These are phyloP conservation scores for Chaetomium fimeti DNA, from an alignment of 495 filamentous ascomycete genomes.

Conservation along the genomic window DNA sequence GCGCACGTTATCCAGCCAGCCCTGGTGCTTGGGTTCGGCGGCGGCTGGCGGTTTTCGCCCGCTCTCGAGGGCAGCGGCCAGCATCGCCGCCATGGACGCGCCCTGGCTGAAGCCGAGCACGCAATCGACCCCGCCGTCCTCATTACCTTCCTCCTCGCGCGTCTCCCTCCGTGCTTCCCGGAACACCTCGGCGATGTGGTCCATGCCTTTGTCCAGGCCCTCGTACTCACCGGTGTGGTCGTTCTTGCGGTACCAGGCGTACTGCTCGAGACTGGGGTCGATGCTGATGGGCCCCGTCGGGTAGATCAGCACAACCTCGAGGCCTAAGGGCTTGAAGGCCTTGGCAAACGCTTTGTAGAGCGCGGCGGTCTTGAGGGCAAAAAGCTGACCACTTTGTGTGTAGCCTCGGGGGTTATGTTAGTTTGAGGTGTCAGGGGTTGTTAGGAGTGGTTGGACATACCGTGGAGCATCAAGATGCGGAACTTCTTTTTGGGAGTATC, in stretches of 20 bases:
- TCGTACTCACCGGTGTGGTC: constrained; percentile 56
- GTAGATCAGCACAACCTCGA: constrained; percentile 58
- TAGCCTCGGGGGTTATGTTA: constrained; percentile 53
- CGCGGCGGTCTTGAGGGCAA: constrained; percentile 86
- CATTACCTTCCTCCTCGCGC: constrained; percentile 48
- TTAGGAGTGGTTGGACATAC: constrained; percentile 28
- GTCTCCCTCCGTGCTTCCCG: background rate
- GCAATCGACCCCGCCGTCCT: constrained; percentile 48
- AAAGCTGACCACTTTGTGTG: constrained; percentile 85
- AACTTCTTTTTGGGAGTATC: constrained; percentile 35
- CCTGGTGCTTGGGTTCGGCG: constrained; percentile 19
- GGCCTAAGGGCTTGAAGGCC: constrained; percentile 58
- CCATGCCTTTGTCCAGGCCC: constrained; percentile 64
- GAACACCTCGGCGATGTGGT: constrained; percentile 57
- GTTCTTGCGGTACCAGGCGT: constrained; percentile 83
- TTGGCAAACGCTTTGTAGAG: constrained; percentile 78
- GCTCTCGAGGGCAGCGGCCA: constrained; percentile 65
- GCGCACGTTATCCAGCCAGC: constrained; percentile 42
- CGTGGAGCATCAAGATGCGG: constrained; percentile 60
- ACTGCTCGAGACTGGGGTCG: constrained; percentile 52
- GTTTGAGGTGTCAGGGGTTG: no score
- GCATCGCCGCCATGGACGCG: constrained; percentile 58
- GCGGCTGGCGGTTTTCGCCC: constrained; percentile 44
- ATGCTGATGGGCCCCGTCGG: constrained; percentile 64
- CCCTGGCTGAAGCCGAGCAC: constrained; percentile 78